Base-by-base conservation (phyloP, 2,329 filamentous ascomycete genomes). In the Hypoxylon sp. region DNA sequence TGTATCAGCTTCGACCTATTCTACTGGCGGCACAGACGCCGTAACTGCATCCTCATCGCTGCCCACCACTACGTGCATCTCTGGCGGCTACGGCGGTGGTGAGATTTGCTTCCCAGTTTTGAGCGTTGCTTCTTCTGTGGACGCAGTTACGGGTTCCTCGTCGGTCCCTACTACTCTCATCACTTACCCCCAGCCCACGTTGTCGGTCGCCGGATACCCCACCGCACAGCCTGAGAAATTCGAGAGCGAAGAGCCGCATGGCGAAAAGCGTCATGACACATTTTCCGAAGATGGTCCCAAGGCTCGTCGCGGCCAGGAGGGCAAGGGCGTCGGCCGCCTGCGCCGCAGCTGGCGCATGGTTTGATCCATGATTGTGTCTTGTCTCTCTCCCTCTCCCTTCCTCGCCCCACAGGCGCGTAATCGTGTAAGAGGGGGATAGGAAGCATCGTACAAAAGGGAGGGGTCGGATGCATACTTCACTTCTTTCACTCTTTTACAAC, bases 21-120 rank as follows among this genome's bases (percentile, higher is more conserved):
- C 58, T 6, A 67, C 67, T 0, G 67, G 60, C 10, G 23, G 60
- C 49, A 60, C 52, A 2, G 63, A 60, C 7, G 64, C 63, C 19
- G 55, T 36, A 36, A 69, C 63, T 3, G 68, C 28, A 5, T 45
- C 62, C 0, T 57, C 59, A 14, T 23, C 23, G 25, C n/a, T 34
- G 25, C n/a, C 48, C 17, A 34, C 63, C n/a, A 65, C 53, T 5
- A 69, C 67, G 3, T 72, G 69, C 41, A 56, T 72, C 2, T 2
- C 60, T 3, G 68, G 65, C 7, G 67, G 67, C n/a, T 73, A 73
- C 56, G 71, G 69, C 6, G 60, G 58, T 14, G 25, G 43, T 7
- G 23, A 46, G 6, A 38, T 66, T 7, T 72, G 70, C 65, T 67
- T 67, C 61, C 52, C 63, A 11, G 7, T 69, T 2, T 65, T 23